Base-by-base conservation (phyloP, 2,329 filamentous ascomycete species). In the Aureobasidium sp. region DNA sequence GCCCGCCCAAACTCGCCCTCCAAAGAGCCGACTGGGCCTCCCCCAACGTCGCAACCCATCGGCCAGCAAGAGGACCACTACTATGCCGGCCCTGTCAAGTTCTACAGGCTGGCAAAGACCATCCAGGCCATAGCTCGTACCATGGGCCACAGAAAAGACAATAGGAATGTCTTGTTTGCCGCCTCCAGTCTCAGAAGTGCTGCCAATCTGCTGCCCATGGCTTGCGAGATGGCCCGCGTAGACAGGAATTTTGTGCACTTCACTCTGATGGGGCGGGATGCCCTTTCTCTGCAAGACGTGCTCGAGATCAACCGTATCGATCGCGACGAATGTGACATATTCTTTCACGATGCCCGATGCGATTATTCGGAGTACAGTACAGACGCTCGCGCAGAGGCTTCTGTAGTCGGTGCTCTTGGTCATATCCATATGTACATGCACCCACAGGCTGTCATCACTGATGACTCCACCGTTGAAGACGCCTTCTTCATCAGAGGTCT, bases 141-240 rank as follows among this genome's bases (percentile, higher is more conserved):
- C 0, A 75, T 76, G 27, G 85, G 85, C 4, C 72, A 74, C 51
- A 75, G 75, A 57, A 64, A 70, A 33, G 69, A 74, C 38, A 89
- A 88, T 68, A 81, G 81, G 54, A 91, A 91, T 67, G 81, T 96
- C 17, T 73, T 96, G 3, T 96, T 96, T 70, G 87, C 86, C 4
- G 85, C 88, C 3, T 86, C 89, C 0, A 91, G 81, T 63, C 74
- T 95, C 54, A 82, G 82, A 70, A 94, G 89, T 69, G 84, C 85
- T 17, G 81, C 89, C 0, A 81, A 82, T 33, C 71, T 96, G 57
- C 76, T 96, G 33, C 90, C 91, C 0, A 78, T 96, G 69, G 90
- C 92, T 6, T 97, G 94, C 72, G 83, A 89, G 67, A 96, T 96
- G 92, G 86, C 85, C 7, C 72, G 73, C 23, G 81, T 85, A 72